Evolutionary conservation across 768 basidiomycete species (phyloP).

Genomic region (Pseudohyphozyma bogoriensis): DNA sequence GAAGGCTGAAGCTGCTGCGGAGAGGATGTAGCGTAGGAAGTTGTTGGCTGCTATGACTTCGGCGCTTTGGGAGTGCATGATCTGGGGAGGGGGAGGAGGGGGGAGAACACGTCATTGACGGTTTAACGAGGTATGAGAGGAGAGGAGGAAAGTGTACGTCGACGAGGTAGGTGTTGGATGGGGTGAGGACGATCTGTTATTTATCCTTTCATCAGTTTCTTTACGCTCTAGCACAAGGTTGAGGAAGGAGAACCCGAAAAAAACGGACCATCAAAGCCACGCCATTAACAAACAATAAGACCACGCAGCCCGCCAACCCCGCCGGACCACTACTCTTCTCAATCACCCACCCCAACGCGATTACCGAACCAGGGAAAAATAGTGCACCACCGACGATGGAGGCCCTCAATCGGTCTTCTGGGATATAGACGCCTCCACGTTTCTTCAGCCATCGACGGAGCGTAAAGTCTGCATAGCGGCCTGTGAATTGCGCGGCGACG

Average conservation of each 20-base stretch:
- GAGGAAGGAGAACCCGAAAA: neutral
- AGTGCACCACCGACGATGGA: constrained; percentile 33
- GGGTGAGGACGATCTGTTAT: constrained; percentile 1
- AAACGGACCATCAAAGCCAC: constrained; percentile 9
- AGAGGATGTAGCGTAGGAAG: constrained; percentile 35
- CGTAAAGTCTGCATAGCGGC: constrained; percentile 34
- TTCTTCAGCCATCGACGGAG: constrained; percentile 35
- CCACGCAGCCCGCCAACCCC: neutral
- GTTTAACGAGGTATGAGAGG: neutral
- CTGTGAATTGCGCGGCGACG: constrained; percentile 35
- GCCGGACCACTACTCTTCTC: constrained; percentile 10
- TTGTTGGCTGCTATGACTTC: constrained; percentile 38
- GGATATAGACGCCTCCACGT: constrained; percentile 35
- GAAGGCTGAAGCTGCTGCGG: constrained; percentile 38
- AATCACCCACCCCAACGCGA: constrained; percentile 36
- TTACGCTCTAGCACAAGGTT: too few species aligned
- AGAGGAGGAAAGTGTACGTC: neutral
- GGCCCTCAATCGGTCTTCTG: constrained; percentile 38
- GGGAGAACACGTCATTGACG: too few species aligned
- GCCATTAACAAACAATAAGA: constrained; percentile 9
- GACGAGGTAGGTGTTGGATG: constrained; percentile 8
- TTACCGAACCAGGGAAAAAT: constrained; percentile 33
- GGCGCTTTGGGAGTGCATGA: neutral
- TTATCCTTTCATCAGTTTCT: neutral
- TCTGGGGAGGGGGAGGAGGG: neutral